Evolutionary conservation across 164 flowering plant species (phyloP).

Genomic region (Magnolia kwangsiensis): DNA sequence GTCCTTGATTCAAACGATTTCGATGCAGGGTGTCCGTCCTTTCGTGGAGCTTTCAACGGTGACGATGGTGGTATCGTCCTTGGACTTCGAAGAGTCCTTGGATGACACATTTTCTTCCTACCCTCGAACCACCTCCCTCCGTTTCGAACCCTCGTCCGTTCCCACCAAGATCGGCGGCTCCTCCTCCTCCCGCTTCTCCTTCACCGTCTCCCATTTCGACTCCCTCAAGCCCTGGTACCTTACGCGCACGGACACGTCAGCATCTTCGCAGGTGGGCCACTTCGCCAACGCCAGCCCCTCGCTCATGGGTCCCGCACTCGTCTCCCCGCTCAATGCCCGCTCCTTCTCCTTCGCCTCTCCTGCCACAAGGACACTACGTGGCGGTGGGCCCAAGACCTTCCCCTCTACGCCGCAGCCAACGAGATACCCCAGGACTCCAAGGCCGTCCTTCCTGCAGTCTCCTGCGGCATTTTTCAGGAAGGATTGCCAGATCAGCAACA

Average conservation of each 20-base stretch:
- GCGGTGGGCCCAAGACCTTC: slow-evolving; percentile 28
- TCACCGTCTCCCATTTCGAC: slow-evolving; percentile 80
- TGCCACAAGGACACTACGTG: slow-evolving; percentile 46
- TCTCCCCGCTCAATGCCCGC: slow-evolving; percentile 86
- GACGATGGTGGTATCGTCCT: slow-evolving; percentile 65
- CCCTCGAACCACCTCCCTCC: slow-evolving; percentile 72
- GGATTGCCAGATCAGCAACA: slow-evolving; percentile 50
- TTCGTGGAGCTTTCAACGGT: slow-evolving; percentile 71
- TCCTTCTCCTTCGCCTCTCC: slow-evolving; percentile 94
- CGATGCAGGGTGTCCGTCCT: slow-evolving; percentile 81
- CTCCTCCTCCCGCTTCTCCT: slow-evolving; percentile 83
- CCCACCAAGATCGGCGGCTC: slow-evolving; percentile 67
- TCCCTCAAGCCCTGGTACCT: slow-evolving; percentile 97
- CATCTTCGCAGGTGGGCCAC: slow-evolving; percentile 51
- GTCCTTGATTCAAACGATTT: background rate
- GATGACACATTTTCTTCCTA: slow-evolving; percentile 63
- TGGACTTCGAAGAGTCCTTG: slow-evolving; percentile 67
- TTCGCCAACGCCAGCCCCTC: slow-evolving; percentile 25
- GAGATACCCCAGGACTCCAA: slow-evolving; percentile 56
- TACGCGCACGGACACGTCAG: slow-evolving; percentile 53
- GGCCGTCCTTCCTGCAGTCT: slow-evolving; percentile 85
- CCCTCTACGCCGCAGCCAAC: slow-evolving; percentile 44
- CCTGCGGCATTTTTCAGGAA: slow-evolving; percentile 72
- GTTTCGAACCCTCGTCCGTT: slow-evolving; percentile 55
- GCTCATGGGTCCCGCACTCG: slow-evolving; percentile 54